Evolutionary conservation across 805 yeast species (phyloP), one percentile per base, ranked within the genome.

Genomic region (Jamesozyma jinghongensis): DNA sequence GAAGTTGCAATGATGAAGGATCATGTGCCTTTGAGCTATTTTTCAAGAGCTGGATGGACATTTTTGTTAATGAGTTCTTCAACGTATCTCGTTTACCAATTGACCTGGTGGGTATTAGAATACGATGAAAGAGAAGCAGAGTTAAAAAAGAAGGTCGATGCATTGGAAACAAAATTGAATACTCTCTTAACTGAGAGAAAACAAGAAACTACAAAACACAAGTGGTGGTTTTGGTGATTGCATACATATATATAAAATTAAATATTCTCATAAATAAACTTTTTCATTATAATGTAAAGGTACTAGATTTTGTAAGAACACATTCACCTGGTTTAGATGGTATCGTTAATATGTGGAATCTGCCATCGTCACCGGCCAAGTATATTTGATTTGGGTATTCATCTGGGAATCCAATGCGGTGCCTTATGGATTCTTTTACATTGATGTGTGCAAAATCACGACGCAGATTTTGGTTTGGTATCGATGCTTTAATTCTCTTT

Each of bases 41-140:
- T 55, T 32, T 46, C 45, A 1, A 52, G 63, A 38, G 58, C 65
- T 3, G 41, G 49, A 10, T 57, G 63, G 62, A 48, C 57, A 5
- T 54, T 61, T 22, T 35, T 61, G 11, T 32, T 61, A 18, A 50
- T 59, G 60, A 51, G 62, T 38, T 59, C 63, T 1, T 44, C 57
- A 14, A 53, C 56, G 3, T 61, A 58, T 34, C 43, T 61, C 33
- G 27, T 41, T 4, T 49, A 50, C 28, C 62, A 61, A 32, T 50
- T 39, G 17, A 14, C 46, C 2, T 59, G 63, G 64, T 57, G 63
- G 61, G 47, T 45, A 28, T 40, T 52, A 18, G 62, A 54, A 37
- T 51, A 52, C 35, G 50, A 52, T 3, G 55, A 53, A 38, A 50
- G 47, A n/a, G 62, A 59, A 20, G 25, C 32, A 5, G 38, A 19